phyloP scores from a whole-genome alignment of 768 basidiomycete species.

The Podaxis sp. region DNA sequence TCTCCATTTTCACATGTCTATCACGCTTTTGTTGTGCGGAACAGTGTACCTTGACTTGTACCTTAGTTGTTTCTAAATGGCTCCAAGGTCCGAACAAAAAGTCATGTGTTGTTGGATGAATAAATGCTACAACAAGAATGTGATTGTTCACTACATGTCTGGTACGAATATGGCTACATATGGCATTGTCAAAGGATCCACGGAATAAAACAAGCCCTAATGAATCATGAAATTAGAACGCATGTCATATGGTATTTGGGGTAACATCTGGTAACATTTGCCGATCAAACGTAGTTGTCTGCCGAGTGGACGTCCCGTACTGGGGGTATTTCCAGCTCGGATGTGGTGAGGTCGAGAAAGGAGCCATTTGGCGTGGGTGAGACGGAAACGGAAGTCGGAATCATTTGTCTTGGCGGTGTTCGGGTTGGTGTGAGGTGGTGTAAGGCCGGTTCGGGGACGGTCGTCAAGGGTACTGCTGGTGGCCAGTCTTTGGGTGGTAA shows the following conservation, averaged over 20 bases:
- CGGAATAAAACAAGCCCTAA: background rate
- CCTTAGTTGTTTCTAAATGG: background rate
- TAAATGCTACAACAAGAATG: background rate
- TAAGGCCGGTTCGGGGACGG: background rate
- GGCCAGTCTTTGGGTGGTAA: background rate
- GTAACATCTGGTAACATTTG: background rate
- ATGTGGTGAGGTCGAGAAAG: slow-evolving; percentile 23
- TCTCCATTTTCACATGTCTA: background rate
- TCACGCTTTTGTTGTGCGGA: slow-evolving; percentile 16
- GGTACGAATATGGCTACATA: background rate
- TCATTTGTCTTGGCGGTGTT: slow-evolving; percentile 1
- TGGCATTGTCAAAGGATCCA: background rate
- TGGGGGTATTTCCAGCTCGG: slow-evolving; percentile 1
- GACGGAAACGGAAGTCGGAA: slow-evolving; percentile 17
- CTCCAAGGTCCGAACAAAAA: background rate
- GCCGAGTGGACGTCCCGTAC: background rate
- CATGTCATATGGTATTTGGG: background rate
- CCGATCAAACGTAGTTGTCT: background rate
- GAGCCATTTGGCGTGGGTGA: slow-evolving; percentile 20
- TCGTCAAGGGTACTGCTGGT: background rate
- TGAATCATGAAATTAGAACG: background rate
- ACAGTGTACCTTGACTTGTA: background rate
- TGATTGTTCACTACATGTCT: background rate
- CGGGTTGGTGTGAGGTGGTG: background rate
- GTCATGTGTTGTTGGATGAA: background rate